Evolutionary conservation across 2,329 filamentous ascomycete genomes (phyloP), one percentile per base, ranked within the genome.

Genomic region (Ceratocystis harringtonii): DNA sequence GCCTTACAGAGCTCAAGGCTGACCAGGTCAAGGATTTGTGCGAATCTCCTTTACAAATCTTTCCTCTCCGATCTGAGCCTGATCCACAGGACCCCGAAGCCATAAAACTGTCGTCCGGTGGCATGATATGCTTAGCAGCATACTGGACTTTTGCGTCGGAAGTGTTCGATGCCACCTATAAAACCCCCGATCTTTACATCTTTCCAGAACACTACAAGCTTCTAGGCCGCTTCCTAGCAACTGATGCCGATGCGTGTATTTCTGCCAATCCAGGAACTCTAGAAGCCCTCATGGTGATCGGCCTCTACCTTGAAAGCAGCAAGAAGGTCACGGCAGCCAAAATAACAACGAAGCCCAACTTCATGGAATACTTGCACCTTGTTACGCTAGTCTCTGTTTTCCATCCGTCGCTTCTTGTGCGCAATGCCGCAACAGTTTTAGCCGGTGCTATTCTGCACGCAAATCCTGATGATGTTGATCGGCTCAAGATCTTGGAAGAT

Each of bases 61-160:
- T 80, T 36, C 80, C 81, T 1, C 72, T 83, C 7, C 75, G 75
- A 1, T 69, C 72, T 19, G 76, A 80, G 28, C 77, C 78, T 19
- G 77, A 81, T 44, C 74, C 77, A 25, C 74, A 75, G 17, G 75
- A 77, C 1, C 76, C 79, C 0, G 77, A 80, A 15, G 78, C 80
- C 12, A 80, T 87, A 60, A 77, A 79, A 57, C 75, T 87, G 1
- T 85, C 84, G 0, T 80, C 80, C 0, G 79, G 80, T 4, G 85
- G 85, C 3, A 76, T 81, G 28, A 74, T 85, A 12, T 84, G 82
- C 68, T 75, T 88, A 44, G 74, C 84, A 17, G 80, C 82, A 6
- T 86, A 85, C 72, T 83, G 81, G 75, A 76, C 86, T 52, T 85
- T 87, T 69, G 82, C 84, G 0, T 78, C 81, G 0, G 78, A 84